These are phyloP conservation scores for Pichia deserticola DNA, from an alignment of 805 yeast species.

Conservation along the genomic window DNA sequence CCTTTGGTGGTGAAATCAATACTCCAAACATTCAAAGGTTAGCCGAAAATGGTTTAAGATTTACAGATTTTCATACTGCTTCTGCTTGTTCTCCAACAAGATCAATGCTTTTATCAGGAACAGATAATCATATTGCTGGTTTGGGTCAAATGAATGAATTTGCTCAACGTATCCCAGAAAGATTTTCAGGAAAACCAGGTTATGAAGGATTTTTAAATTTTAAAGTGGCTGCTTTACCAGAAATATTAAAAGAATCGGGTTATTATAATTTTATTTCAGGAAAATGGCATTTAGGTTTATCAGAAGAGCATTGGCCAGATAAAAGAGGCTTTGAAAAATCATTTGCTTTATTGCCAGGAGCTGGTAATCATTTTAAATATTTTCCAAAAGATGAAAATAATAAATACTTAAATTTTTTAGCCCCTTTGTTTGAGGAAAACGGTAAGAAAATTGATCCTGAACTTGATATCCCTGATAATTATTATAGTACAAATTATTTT, in stretches of 20 bases:
- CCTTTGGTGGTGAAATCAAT: slow-evolving; percentile 51
- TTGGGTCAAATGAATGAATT: slow-evolving; percentile 52
- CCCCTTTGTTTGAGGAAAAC: slow-evolving; percentile 35
- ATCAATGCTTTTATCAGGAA: slow-evolving; percentile 53
- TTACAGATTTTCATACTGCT: slow-evolving; percentile 56
- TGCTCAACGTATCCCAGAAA: slow-evolving; percentile 31
- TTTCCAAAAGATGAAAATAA: slow-evolving; percentile 30
- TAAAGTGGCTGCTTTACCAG: slow-evolving; percentile 47
- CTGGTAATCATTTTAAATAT: slow-evolving; percentile 49
- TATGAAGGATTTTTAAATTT: slow-evolving; percentile 49
- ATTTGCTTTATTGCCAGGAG: slow-evolving; percentile 46
- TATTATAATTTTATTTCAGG: slow-evolving; percentile 49
- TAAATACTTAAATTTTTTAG: slow-evolving; percentile 26
- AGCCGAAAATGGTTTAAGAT: slow-evolving; percentile 38
- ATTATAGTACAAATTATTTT: slow-evolving; percentile 37
- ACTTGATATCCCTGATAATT: slow-evolving; percentile 36
- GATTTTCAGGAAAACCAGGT: slow-evolving; percentile 40
- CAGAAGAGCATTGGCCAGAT: slow-evolving; percentile 40
- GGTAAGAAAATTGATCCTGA: slow-evolving; percentile 32
- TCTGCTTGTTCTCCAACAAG: slow-evolving; percentile 61
- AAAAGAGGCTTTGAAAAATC: slow-evolving; percentile 44
- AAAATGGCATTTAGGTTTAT: slow-evolving; percentile 54
- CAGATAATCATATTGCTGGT: slow-evolving; percentile 57
- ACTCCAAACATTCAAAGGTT: slow-evolving; percentile 45
- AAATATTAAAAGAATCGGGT: slow-evolving; percentile 39